Conservation (phyloP, 768 basidiomycete genomes). For the Gymnopilus dilepis region DNA sequence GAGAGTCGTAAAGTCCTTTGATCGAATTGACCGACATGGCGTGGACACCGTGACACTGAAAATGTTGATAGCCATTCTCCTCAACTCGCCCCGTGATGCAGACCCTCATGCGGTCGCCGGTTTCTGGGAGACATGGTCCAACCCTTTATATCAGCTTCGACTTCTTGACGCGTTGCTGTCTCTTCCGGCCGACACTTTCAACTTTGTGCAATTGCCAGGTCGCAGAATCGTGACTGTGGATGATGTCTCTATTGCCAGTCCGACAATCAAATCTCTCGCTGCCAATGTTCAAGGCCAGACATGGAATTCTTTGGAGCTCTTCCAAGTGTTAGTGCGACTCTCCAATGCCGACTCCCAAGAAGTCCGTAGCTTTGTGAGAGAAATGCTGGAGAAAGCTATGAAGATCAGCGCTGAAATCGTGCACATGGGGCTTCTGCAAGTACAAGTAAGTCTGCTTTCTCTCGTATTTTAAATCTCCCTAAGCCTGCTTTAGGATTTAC, state of each 20-base stretch:
- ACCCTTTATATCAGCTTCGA: conserved; percentile 83
- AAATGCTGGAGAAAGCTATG: conserved; percentile 93
- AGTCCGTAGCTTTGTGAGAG: conserved; percentile 77
- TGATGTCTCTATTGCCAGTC: conserved; percentile 82
- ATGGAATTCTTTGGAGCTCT: conserved; percentile 94
- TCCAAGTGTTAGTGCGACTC: conserved; percentile 83
- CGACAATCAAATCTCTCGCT: conserved; percentile 91
- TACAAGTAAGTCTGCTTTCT: conserved; percentile 65
- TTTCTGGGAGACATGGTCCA: conserved; percentile 87
- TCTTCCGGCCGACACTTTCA: conserved; percentile 89
- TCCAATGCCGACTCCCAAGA: conserved; percentile 75
- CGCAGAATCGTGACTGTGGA: conserved; percentile 86
- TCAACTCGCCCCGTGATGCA: conserved; percentile 77
- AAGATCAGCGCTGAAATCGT: conserved; percentile 94
- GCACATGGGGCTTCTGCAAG: conserved; percentile 90
- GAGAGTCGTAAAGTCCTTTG: conserved; percentile 83
- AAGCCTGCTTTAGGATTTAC: conserved; percentile 59
- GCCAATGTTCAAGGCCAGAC: conserved; percentile 90
- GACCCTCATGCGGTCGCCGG: conserved; percentile 83
- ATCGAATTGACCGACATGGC: conserved; percentile 80
- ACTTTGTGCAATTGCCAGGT: conserved; percentile 87
- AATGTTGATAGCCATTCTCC: conserved; percentile 85
- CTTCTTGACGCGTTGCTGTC: conserved; percentile 89
- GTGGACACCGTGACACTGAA: conserved; percentile 91
- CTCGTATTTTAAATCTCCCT: neutral